phyloP scores from a whole-genome alignment of 2,329 filamentous ascomycete species.

The Annulohypoxylon truncatum region DNA sequence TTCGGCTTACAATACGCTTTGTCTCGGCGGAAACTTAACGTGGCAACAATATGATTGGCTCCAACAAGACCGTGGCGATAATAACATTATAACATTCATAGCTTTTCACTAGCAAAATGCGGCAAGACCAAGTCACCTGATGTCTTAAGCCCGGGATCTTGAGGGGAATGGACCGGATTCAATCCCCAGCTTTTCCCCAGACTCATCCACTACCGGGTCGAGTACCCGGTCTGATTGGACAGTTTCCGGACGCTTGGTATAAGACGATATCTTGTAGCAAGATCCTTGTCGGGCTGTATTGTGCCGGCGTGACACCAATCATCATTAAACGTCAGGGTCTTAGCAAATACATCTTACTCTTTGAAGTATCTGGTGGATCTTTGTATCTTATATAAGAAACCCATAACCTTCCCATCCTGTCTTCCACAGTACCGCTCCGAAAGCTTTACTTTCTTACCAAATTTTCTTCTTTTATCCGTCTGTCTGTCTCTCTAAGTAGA shows the following conservation, averaged over 20 bases:
- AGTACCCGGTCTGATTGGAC: conserved; percentile 19
- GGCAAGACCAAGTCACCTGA: conserved; percentile 28
- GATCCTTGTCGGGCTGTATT: conserved; percentile 18
- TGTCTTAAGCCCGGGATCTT: conserved; percentile 16
- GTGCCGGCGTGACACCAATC: conserved; percentile 27
- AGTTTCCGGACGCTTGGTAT: conserved; percentile 12
- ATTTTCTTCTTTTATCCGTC: not conserved
- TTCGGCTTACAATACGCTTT: not conserved
- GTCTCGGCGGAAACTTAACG: not conserved
- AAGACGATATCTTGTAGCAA: conserved; percentile 4
- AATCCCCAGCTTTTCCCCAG: conserved; percentile 13
- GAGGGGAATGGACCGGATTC: conserved; percentile 20
- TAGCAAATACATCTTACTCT: conserved; percentile 2
- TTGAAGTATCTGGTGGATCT: conserved; percentile 8
- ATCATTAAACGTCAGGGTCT: not conserved
- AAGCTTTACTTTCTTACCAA: conserved; percentile 2
- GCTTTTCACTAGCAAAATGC: conserved; percentile 12
- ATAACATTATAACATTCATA: not conserved
- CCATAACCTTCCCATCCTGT: not conserved
- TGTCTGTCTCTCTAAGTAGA: conserved; percentile 2
- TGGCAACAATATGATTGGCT: conserved; percentile 8
- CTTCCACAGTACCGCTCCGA: not conserved
- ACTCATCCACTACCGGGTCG: conserved; percentile 14
- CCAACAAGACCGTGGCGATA: conserved; percentile 15
- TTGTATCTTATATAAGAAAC: conserved; percentile 24